These are phyloP conservation scores for Herpetospermum pedunculosum DNA, from an alignment of 306 rosid genomes.

Conservation along the genomic window DNA sequence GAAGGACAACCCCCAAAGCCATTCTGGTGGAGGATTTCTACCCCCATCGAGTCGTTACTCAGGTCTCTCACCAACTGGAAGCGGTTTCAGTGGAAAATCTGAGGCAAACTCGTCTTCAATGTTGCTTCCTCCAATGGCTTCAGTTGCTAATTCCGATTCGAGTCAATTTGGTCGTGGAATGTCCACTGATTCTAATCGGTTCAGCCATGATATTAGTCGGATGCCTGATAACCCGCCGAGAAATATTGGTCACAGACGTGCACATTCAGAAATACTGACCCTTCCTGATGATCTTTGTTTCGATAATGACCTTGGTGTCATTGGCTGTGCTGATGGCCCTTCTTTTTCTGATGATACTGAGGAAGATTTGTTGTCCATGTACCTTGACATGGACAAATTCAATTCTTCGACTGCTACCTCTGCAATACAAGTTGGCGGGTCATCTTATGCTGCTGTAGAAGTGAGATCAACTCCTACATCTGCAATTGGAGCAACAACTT, in stretches of 20 bases:
- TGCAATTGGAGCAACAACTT: constrained; percentile 16
- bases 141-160: constrained; percentile 36
- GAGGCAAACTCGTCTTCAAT: constrained; percentile 32
- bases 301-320: constrained; percentile 85
- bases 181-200: constrained; percentile 38
- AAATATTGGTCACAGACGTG: constrained; percentile 84
- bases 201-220: constrained; percentile 84
- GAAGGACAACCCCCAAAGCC: constrained; percentile 52
- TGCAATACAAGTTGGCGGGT: constrained; percentile 53
- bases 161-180: constrained; percentile 43
- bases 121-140: constrained; percentile 38
- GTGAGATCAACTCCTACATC: constrained; percentile 9
- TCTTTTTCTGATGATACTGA: constrained; percentile 83
- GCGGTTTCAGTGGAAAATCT: constrained; percentile 47
- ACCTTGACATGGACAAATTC: constrained; percentile 88
- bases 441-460: constrained; percentile 21
- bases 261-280: constrained; percentile 81
- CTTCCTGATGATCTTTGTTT: constrained; percentile 87
- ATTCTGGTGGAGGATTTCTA: constrained; percentile 59
- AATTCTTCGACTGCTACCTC: constrained; percentile 75
- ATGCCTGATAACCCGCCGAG: constrained; percentile 85
- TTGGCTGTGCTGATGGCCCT: constrained; percentile 78
- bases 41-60: constrained; percentile 64
- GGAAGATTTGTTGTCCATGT: constrained; percentile 78
- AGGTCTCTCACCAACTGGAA: constrained; percentile 37